Percentiles rank a stretch among this genome's conserved stretches.
Evolutionary conservation across 352 stramenopile species (phyloP).

Genomic region (Globisporangium iwayamae): DNA sequence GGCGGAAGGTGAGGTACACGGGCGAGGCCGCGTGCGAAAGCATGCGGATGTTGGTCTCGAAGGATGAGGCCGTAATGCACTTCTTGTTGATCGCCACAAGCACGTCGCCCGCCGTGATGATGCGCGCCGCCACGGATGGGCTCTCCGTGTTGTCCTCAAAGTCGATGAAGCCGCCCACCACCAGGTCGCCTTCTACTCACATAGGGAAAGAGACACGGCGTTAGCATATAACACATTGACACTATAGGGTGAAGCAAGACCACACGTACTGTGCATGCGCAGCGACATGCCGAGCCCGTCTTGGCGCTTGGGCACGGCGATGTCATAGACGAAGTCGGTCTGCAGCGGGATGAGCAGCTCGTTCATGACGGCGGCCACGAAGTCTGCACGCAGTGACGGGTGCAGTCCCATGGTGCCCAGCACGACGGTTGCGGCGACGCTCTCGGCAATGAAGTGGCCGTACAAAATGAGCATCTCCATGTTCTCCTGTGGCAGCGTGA

Average conservation of each 20-base stretch:
- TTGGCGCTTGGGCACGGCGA: constrained; percentile 72
- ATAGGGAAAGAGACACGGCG: constrained; percentile 3
- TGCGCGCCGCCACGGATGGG: constrained; percentile 66
- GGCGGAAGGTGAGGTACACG: constrained; percentile 82
- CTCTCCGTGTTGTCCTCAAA: constrained; percentile 81
- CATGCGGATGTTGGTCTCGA: constrained; percentile 86
- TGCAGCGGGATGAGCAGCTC: constrained; percentile 75
- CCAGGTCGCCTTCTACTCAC: constrained; percentile 60
- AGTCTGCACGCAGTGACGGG: constrained; percentile 70
- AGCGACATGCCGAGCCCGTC: constrained; percentile 84
- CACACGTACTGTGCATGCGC: constrained; percentile 73
- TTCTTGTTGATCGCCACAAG: constrained; percentile 88
- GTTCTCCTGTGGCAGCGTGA: constrained; percentile 71
- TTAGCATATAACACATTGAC: not conserved
- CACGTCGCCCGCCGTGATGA: constrained; percentile 74
- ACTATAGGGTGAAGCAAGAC: not conserved
- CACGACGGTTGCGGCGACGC: constrained; percentile 56
- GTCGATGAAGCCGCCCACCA: constrained; percentile 80
- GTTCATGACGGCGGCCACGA: constrained; percentile 82
- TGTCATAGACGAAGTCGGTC: constrained; percentile 82
- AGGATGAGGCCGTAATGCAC: constrained; percentile 79
- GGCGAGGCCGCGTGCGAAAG: constrained; percentile 71
- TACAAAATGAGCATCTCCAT: constrained; percentile 90
- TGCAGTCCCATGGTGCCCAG: constrained; percentile 69
- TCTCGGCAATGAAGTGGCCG: constrained; percentile 74